Base-by-base conservation (phyloP, 495 filamentous ascomycete genomes). In the Parathielavia appendiculata region DNA sequence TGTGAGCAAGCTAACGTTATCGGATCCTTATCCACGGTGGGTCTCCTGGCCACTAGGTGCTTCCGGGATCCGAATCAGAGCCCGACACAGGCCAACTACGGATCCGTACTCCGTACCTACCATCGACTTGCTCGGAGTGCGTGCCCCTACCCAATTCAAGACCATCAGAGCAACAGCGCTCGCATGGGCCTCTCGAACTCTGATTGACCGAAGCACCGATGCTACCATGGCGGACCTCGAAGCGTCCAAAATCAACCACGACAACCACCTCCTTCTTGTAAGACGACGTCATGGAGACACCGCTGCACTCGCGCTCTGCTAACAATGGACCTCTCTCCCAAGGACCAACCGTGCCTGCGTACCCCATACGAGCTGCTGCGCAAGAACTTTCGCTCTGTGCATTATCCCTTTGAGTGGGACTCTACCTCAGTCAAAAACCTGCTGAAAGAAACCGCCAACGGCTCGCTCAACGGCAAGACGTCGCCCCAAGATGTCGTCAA, bases 281-380 rank as follows among this genome's bases (percentile, higher is more conserved):
- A 66, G 75, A 17, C 41, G 39, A 51, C n/a, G 58, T 61, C 56
- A 56, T 58, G 34, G 30, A 2, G 20, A 20, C 11, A 19, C 38
- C 17, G n/a, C 34, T 4, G 5, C 51, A 6, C 50, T 5, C 26
- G 40, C 14, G 10, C 50, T 26, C 12, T 38, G 45, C 44, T 63
- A 34, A 57, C 51, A 17, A 17, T 38, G 5, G 5, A 8, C 34
- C 17, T 20, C 11, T 19, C 20, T 39, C 43, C 52, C 26, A 30
- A 96, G 92, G 93, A 98, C 71, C 92, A 97, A 83, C 88, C 93
- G 23, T 89, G 97, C 60, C 86, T 98, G 63, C 88, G 91, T 20
- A 79, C 97, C 5, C 93, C 93, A 20, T 83, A 90, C 70, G 92
- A 97, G 71, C 84, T 97, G 54, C 83, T 90, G 43, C 88, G 93